Evolutionary conservation across 768 basidiomycete genomes (phyloP), one percentile per base, ranked within the genome.

Genomic region (Myochromella boudieri): DNA sequence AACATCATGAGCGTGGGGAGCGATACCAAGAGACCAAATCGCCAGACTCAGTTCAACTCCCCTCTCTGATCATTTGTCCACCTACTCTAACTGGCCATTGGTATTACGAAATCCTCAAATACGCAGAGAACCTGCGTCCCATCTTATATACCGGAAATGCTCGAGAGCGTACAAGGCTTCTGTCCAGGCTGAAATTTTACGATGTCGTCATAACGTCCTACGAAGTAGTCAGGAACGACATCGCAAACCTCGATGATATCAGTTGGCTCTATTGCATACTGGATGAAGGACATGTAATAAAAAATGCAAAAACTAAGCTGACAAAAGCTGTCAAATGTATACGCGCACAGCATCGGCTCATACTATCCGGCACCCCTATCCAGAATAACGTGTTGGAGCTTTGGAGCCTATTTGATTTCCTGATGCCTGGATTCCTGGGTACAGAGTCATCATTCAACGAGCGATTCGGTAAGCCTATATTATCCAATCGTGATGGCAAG

Each of bases 391-490:
- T 99, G 2, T 74, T 99, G 39, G 97, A 99, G 63, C 71, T 99
- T 2, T 99, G 97, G 97, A 97, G 92, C 66, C 70, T 99, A 34
- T 99, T 99, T 65, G 97, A 99, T 68, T 99, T 98, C 70, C 71
- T 99, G 55, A 99, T 99, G 97, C 97, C 97, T 12, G 97, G 97
- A 3, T 98, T 99, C 71, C 72, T 99, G 42, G 97, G 97, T n/a
- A 93, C 88, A 10, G 97, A 98, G 65, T 66, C 84, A 11, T 87
- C 85, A 2, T 99, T 99, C 73, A 95, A 92, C 58, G 94, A 98
- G 47, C 81, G 91, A 24, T 99, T 97, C 61, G 86, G 92, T 51
- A 97, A 95, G 61, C 97, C 97, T 1, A 98, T 99, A 38, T 69
- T 97, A 42, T 89, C 92, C 5, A 94, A 92, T 64, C 80, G 95